Base-by-base conservation (phyloP, 805 yeast genomes). In the Metschnikowia lunata region DNA sequence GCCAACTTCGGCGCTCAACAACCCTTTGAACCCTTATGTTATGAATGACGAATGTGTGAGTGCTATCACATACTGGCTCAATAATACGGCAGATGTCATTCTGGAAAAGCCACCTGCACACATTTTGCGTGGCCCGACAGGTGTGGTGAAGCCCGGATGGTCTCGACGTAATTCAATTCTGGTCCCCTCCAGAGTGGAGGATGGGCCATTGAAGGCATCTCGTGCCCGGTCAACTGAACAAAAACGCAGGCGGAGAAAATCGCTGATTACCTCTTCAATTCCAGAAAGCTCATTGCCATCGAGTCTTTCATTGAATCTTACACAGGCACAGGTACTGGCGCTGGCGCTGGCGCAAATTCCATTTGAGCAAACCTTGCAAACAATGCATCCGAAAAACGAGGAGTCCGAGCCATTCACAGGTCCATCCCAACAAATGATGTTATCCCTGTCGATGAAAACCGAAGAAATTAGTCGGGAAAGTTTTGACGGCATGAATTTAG, bases 31-130 rank as follows among this genome's bases (percentile, higher is more conserved):
- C 27, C 45, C 48, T 11, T 51, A 46, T 37, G 58, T 56, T 33
- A 64, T 67, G 66, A 67, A 68, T 46, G 69, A 67, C 45, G 72
- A 69, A 48, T 68, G 72, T 47, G 62, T 64, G 42, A 61, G 63
- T 45, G 72, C 72, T 26, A 68, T 68, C 27, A 57, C 63, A 13
- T 58, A 59, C 45, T 68, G 74, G 74, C 53, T 52, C 30, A 52
- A 52, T 38, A 50, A 47, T 34, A 50, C 55, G 8, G 48, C 48
- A 5, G 42, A 42, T 18, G 53, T 51, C 12, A 42, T 49, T 8
- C 52, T 47, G 40, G 59, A 52, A 43, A 51, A 52, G 34, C 47
- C 43, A 11, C 47, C 39, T 18, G 51, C 46, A 18, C 40, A 26
- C 34, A 50, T 52, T 10, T 40, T 55, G 36, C 58, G 50, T 12